Conservation (phyloP, 2,329 filamentous ascomycete species). For the Neofusicoccum kwambonambiense region DNA sequence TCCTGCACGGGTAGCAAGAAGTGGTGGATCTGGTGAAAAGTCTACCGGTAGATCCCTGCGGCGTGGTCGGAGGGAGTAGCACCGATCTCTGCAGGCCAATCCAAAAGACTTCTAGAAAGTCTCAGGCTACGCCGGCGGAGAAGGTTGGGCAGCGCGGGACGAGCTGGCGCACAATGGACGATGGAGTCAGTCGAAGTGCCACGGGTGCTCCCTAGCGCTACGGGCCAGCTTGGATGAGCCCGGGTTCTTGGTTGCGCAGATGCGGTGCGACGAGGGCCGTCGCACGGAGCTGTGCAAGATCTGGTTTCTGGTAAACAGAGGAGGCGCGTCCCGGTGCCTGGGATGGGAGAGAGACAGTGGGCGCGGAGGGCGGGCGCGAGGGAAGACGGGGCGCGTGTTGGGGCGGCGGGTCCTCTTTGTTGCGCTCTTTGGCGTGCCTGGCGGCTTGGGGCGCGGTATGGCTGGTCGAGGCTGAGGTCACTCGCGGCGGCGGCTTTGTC, state of each 20-base stretch:
- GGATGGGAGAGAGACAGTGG: conserved; percentile 12
- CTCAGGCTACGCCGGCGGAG: conserved; percentile 38
- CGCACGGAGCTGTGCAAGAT: conserved; percentile 36
- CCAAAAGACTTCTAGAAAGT: conserved; percentile 45
- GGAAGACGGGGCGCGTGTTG: conserved; percentile 3
- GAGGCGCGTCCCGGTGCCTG: conserved; percentile 12
- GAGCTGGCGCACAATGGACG: conserved; percentile 40
- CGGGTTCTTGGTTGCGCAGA: conserved; percentile 49
- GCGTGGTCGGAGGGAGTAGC: conserved; percentile 33
- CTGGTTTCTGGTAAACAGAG: conserved; percentile 15
- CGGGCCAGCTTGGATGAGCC: conserved; percentile 32
- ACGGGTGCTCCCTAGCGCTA: conserved; percentile 35
- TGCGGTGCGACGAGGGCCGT: conserved; percentile 44
- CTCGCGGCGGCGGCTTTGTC: conserved; percentile 11
- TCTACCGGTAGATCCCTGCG: conserved; percentile 27
- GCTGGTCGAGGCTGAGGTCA: conserved; percentile 13
- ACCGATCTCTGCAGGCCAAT: conserved; percentile 31
- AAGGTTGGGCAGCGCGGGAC: conserved; percentile 16
- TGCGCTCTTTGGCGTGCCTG: conserved; percentile 34
- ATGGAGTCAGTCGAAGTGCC: conserved; percentile 35
- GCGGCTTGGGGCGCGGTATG: conserved; percentile 26
- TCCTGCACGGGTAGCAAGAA: conserved; percentile 1
- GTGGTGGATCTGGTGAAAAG: conserved; percentile 8
- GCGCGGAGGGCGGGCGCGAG: background rate
- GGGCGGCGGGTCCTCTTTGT: background rate